phyloP scores from a whole-genome alignment of 768 basidiomycete species.

The Lactifluus subvellereus region DNA sequence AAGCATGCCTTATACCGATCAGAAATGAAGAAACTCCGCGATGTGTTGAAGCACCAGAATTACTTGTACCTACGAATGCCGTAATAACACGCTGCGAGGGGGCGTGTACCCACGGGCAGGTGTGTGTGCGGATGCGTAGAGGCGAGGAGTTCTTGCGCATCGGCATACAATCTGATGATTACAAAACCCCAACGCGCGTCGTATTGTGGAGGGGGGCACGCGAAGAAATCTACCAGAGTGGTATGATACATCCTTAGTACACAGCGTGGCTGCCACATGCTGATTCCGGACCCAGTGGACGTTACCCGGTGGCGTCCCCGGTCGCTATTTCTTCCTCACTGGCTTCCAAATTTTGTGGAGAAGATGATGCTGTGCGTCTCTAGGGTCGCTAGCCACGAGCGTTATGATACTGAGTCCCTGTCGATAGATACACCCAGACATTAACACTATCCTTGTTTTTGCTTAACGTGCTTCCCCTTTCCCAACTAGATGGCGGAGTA shows the following conservation, averaged over 20 bases:
- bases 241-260: slow-evolving; percentile 32
- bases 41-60: slow-evolving; percentile 52
- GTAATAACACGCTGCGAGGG: slow-evolving; percentile 39
- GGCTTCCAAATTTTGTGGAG: slow-evolving; percentile 35
- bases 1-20: slow-evolving; percentile 42
- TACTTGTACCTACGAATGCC: slow-evolving; percentile 34
- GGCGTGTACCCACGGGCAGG: slow-evolving; percentile 35
- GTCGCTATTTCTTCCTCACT: slow-evolving; percentile 34
- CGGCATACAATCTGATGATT: slow-evolving; percentile 32
- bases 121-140: slow-evolving; percentile 50
- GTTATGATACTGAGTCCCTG: neutral
- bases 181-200: slow-evolving; percentile 26
- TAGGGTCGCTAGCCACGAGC: neutral
- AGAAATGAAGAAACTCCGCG: slow-evolving; percentile 30
- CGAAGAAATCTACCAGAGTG: slow-evolving; percentile 60
- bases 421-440: slow-evolving; percentile 50
- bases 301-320: slow-evolving; percentile 47
- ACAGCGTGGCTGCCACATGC: neutral
- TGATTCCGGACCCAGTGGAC: slow-evolving; percentile 38
- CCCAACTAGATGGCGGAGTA: slow-evolving; percentile 63
- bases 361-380: slow-evolving; percentile 53
- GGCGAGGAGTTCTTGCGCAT: slow-evolving; percentile 53
- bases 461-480: slow-evolving; percentile 76
- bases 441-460: slow-evolving; percentile 74
- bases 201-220: slow-evolving; percentile 72